Percentiles rank a stretch among this genome's conserved stretches.
Evolutionary conservation across 768 basidiomycete genomes (phyloP).

Genomic region (Tricholoma furcatifolium): DNA sequence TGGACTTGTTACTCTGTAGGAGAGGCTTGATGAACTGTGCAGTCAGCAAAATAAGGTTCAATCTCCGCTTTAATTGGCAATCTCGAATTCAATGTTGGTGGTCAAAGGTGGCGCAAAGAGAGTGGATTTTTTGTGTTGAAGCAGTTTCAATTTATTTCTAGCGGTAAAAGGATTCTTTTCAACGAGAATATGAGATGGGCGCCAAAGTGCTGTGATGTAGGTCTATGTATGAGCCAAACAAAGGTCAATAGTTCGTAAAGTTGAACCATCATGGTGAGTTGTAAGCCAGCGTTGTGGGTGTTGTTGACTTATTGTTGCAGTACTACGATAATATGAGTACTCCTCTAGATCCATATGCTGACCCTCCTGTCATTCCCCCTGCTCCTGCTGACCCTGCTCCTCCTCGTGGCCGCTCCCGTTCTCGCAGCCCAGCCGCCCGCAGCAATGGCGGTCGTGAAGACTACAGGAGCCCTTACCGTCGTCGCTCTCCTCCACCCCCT

Average conservation of each 20-base stretch:
- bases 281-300: constrained; percentile 2
- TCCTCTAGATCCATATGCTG: constrained; percentile 76
- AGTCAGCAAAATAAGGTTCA: constrained; percentile 43
- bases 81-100: background rate
- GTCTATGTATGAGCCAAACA: constrained; percentile 34
- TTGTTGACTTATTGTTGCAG: constrained; percentile 11
- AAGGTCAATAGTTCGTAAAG: constrained; percentile 41
- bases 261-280: constrained; percentile 74
- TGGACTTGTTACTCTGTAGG: constrained; percentile 39
- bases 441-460: constrained; percentile 45
- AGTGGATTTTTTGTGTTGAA: background rate
- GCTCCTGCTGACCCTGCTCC: constrained; percentile 54
- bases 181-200: background rate
- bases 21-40: constrained; percentile 70
- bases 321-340: constrained; percentile 67
- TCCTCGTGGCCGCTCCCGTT: constrained; percentile 70
- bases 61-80: constrained; percentile 37
- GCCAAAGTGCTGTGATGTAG: constrained; percentile 19
- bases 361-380: constrained; percentile 59
- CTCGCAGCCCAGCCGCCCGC: constrained; percentile 61
- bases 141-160: too few species aligned
- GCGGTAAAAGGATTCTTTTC: too few species aligned
- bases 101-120: background rate
- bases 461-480: constrained; percentile 59
- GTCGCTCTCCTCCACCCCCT: constrained; percentile 59